phyloP scores from a whole-genome alignment of 1,139 yeast genomes.

The Yarrowia galli region DNA sequence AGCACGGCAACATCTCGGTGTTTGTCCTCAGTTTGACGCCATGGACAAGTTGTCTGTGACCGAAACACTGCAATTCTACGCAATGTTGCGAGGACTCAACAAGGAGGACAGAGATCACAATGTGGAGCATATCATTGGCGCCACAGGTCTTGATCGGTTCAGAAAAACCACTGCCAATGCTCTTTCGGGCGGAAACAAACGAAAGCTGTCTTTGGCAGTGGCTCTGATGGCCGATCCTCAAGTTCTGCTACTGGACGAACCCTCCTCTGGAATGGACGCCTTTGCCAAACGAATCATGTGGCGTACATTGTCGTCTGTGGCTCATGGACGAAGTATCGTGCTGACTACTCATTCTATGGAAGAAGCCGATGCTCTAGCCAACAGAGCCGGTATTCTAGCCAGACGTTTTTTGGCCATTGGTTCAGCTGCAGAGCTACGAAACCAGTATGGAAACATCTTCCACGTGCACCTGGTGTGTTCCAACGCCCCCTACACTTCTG shows the following conservation, averaged over 20 bases:
- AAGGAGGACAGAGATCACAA: slow-evolving; percentile 78
- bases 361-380: slow-evolving; percentile 53
- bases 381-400: slow-evolving; percentile 52
- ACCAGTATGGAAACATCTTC: slow-evolving; percentile 47
- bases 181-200: slow-evolving; percentile 97
- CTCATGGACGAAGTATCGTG: slow-evolving; percentile 50
- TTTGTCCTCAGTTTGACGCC: slow-evolving; percentile 54
- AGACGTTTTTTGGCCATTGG: slow-evolving; percentile 50
- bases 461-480: slow-evolving; percentile 49
- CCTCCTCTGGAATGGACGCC: slow-evolving; percentile 88
- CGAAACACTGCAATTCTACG: slow-evolving; percentile 50
- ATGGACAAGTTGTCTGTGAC: slow-evolving; percentile 52
- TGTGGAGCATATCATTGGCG: slow-evolving; percentile 65
- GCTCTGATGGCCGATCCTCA: slow-evolving; percentile 94
- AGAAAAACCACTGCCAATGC: slow-evolving; percentile 49
- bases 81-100: slow-evolving; percentile 54
- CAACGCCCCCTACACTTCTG: slow-evolving; percentile 46
- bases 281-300: slow-evolving; percentile 57
- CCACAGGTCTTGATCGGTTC: slow-evolving; percentile 51
- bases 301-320: slow-evolving; percentile 49
- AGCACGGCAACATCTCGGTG: slow-evolving; percentile 51
- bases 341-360: slow-evolving; percentile 54
- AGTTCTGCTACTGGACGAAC: slow-evolving; percentile 92
- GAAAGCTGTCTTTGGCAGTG: slow-evolving; percentile 95
- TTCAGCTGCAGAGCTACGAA: slow-evolving; percentile 46